Conservation (phyloP, 2,329 filamentous ascomycete species). For the Chaetomium olivaceum region DNA sequence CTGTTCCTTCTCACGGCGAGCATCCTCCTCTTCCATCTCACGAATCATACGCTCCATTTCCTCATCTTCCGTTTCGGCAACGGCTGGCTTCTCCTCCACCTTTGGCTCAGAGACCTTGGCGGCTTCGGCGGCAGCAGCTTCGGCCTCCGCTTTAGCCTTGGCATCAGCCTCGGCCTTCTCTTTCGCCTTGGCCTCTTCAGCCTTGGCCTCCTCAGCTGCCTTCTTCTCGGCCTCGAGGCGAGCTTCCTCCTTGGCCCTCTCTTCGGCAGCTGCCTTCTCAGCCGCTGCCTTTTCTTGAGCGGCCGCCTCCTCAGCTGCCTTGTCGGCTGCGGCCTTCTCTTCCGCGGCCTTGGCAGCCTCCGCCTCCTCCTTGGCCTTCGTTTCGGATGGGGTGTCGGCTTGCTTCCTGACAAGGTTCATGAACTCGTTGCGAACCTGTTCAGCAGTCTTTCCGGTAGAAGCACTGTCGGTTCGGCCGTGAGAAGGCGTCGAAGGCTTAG, state of each 20-base stretch:
- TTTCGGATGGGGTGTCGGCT: conserved; percentile 44
- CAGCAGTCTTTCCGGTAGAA: conserved; percentile 67
- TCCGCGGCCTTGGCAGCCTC: conserved; percentile 26
- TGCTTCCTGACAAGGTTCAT: conserved; percentile 71
- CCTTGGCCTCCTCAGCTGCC: conserved; percentile 30
- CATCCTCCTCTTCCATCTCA: conserved; percentile 62
- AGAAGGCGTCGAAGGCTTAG: conserved; percentile 68
- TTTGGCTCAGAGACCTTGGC: conserved; percentile 34
- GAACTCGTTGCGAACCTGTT: conserved; percentile 82
- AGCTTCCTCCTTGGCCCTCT: conserved; percentile 39
- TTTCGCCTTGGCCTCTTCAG: conserved; percentile 37
- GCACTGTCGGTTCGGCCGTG: conserved; percentile 72
- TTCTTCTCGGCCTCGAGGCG: conserved; percentile 28
- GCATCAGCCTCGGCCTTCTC: conserved; percentile 35
- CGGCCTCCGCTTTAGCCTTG: conserved; percentile 38
- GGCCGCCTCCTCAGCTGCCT: conserved; percentile 37
- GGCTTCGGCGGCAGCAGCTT: conserved; percentile 38
- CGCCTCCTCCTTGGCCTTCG: conserved; percentile 25
- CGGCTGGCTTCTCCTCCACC: conserved; percentile 33
- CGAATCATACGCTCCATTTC: conserved; percentile 61
- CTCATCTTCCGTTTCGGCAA: conserved; percentile 43
- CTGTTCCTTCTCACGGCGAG: conserved; percentile 51
- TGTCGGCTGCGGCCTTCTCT: conserved; percentile 39
- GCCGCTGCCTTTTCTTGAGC: conserved; percentile 31
- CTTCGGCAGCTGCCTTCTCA: conserved; percentile 36